phyloP scores from a whole-genome alignment of 2,329 filamentous ascomycete species.

The Neofusicoccum umdonicola region DNA sequence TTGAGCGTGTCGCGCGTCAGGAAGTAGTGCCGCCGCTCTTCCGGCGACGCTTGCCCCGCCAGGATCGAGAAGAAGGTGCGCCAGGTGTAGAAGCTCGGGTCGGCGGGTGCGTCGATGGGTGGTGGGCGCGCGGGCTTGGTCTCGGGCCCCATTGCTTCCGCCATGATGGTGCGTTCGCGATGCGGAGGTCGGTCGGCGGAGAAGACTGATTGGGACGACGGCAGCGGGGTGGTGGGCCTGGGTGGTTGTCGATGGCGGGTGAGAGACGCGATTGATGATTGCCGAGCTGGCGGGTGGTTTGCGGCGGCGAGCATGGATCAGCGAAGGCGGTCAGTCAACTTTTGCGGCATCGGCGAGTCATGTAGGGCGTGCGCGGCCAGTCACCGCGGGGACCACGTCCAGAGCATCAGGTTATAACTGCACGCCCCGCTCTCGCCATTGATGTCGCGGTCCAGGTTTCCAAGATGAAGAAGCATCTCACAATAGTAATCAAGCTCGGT shows the following conservation, averaged over 20 bases:
- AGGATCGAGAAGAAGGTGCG: conserved; percentile 84
- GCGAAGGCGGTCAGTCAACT: conserved; percentile 15
- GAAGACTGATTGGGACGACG: not conserved
- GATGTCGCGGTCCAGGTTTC: not conserved
- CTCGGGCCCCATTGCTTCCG: conserved; percentile 12
- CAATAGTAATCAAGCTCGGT: conserved; percentile 87
- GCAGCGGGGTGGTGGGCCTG: not conserved
- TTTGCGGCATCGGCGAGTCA: conserved; percentile 12
- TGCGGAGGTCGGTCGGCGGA: not conserved
- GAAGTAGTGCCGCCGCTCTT: conserved; percentile 74
- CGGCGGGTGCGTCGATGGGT: conserved; percentile 27
- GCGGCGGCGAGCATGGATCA: not conserved
- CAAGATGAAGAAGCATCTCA: conserved; percentile 71
- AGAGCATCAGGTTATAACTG: not conserved
- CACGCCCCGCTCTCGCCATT: conserved; percentile 10
- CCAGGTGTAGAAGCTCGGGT: conserved; percentile 57
- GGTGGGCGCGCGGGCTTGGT: not conserved
- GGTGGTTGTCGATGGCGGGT: not conserved
- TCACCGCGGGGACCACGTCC: not conserved
- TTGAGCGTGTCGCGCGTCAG: conserved; percentile 71
- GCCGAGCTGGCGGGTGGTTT: not conserved
- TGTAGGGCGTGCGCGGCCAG: conserved; percentile 5
- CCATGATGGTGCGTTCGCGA: not conserved
- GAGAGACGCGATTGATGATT: not conserved
- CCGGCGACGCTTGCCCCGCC: conserved; percentile 66